A percentile compares a stretch with the other conserved stretches of the same genome.
Evolutionary conservation across 768 basidiomycete genomes (phyloP).

Genomic region (Agaricus bisporus): DNA sequence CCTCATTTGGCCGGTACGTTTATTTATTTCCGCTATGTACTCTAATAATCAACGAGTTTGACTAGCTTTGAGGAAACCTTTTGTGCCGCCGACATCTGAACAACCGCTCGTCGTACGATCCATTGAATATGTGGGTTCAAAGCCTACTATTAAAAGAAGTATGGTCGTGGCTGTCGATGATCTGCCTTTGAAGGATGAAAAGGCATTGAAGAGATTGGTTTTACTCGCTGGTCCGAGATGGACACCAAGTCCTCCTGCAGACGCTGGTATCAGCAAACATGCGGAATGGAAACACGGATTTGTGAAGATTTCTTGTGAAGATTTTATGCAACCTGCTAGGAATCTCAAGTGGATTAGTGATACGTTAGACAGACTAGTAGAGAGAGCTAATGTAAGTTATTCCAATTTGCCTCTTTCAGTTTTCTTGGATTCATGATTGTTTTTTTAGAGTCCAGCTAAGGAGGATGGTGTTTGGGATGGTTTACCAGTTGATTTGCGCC

Average conservation of each 20-base stretch:
- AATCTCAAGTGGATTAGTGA: slow-evolving; percentile 96
- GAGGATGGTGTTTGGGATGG: slow-evolving; percentile 43
- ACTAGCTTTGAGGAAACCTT: slow-evolving; percentile 77
- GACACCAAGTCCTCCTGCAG: slow-evolving; percentile 66
- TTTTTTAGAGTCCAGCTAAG: not conserved
- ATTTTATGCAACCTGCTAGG: slow-evolving; percentile 75
- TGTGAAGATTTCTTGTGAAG: slow-evolving; percentile 88
- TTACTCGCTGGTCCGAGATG: slow-evolving; percentile 87
- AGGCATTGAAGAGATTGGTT: slow-evolving; percentile 78
- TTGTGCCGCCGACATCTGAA: slow-evolving; percentile 53
- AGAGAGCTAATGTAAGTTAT: slow-evolving; percentile 77
- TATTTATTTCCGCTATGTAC: not conserved
- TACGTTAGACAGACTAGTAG: slow-evolving; percentile 67
- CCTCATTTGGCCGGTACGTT: slow-evolving; percentile 72
- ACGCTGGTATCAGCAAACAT: slow-evolving; percentile 52
- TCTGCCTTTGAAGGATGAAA: slow-evolving; percentile 58
- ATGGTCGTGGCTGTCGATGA: slow-evolving; percentile 70
- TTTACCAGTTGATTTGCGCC: slow-evolving; percentile 78
- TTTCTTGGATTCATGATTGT: too few relatives aligned
- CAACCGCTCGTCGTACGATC: slow-evolving; percentile 68
- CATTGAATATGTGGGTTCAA: slow-evolving; percentile 71
- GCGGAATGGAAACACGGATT: slow-evolving; percentile 63
- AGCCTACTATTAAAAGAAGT: slow-evolving; percentile 72
- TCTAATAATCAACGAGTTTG: slow-evolving; percentile 4
- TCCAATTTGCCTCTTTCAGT: not conserved